phyloP scores from a whole-genome alignment of 2,329 filamentous ascomycete species.

The Gnomoniopsis smithogilvyi region DNA sequence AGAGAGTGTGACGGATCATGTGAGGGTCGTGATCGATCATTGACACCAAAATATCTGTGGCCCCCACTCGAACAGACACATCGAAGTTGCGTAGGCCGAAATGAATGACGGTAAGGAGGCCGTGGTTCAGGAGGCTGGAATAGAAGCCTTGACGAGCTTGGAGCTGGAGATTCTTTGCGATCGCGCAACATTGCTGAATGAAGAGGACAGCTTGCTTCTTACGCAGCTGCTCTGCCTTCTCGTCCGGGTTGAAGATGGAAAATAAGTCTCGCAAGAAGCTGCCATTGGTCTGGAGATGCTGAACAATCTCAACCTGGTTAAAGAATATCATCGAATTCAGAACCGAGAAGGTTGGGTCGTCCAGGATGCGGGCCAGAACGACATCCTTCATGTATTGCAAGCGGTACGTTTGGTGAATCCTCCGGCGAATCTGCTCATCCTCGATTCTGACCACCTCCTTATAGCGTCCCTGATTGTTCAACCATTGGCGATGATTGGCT shows the following conservation, averaged over 20 bases:
- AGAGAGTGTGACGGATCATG: conserved; percentile 91
- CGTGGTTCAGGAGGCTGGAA: conserved; percentile 84
- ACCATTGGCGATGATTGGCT: conserved; percentile 92
- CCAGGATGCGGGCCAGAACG: conserved; percentile 91
- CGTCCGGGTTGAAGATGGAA: conserved; percentile 70
- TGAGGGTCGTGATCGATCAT: conserved; percentile 94
- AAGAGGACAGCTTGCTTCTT: conserved; percentile 96
- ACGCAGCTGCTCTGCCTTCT: conserved; percentile 54
- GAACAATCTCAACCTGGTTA: conserved; percentile 97
- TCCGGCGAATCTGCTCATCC: conserved; percentile 74
- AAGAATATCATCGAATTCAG: conserved; percentile 98
- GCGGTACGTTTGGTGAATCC: conserved; percentile 95
- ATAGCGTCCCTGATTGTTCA: conserved; percentile 83
- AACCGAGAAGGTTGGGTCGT: conserved; percentile 96
- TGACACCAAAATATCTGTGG: conserved; percentile 88
- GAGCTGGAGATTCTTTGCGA: conserved; percentile 91
- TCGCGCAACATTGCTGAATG: conserved; percentile 91
- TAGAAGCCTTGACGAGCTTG: conserved; percentile 78
- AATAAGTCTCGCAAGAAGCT: conserved; percentile 83
- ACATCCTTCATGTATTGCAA: conserved; percentile 97
- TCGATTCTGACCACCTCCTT: conserved; percentile 96
- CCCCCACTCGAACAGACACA: conserved; percentile 81
- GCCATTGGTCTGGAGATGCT: conserved; percentile 82
- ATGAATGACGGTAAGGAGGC: conserved; percentile 84
- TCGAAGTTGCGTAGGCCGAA: conserved; percentile 86